These are phyloP conservation scores for Amanita subjunquillea DNA, from an alignment of 768 basidiomycete species.

Conservation along the genomic window DNA sequence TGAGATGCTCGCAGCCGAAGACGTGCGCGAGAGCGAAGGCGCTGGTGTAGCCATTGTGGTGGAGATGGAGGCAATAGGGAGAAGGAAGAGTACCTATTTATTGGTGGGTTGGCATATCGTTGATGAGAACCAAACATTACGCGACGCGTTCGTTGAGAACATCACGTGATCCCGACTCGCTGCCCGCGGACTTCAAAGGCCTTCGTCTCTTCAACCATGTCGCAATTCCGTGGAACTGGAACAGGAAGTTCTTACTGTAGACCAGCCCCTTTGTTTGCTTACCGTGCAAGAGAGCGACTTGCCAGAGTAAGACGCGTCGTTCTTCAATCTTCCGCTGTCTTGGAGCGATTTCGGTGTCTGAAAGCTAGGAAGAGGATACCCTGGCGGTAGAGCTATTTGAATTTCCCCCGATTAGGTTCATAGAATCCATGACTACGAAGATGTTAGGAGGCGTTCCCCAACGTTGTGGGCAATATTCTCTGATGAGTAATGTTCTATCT, in stretches of 20 bases:
- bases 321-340: background rate
- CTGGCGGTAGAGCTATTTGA: background rate
- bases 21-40: slow-evolving; percentile 39
- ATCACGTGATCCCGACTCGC: slow-evolving; percentile 5
- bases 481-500: background rate
- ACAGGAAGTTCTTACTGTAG: background rate
- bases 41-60: slow-evolving; percentile 2
- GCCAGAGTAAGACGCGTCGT: background rate
- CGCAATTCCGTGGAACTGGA: background rate
- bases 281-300: background rate
- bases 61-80: slow-evolving; percentile 4
- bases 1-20: slow-evolving; percentile 47
- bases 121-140: slow-evolving; percentile 7
- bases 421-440: background rate
- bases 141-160: slow-evolving; percentile 6
- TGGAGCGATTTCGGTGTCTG: background rate
- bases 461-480: background rate
- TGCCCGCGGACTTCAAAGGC: slow-evolving; percentile 4
- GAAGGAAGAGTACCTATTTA: slow-evolving; percentile 13
- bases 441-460: background rate
- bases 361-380: too few species aligned
- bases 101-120: slow-evolving; percentile 3
- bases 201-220: too few species aligned
- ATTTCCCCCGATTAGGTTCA: background rate
- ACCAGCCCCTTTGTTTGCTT: background rate